Conservation (phyloP, 305 asterid species). For the Withania somnifera region DNA sequence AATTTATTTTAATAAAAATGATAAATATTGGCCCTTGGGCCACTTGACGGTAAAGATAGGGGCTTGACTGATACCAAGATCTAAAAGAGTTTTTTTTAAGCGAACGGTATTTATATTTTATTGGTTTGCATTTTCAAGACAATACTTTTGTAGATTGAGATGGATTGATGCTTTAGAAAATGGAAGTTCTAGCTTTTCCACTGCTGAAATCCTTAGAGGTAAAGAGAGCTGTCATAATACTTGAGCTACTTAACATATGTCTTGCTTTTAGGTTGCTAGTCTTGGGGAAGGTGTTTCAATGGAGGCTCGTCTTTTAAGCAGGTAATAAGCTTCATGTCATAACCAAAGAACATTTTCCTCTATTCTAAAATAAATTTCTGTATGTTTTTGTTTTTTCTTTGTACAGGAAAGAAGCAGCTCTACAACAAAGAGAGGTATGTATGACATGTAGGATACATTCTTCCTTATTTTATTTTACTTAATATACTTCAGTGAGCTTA, state of each 20-base stretch:
- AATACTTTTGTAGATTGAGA: too few relatives aligned
- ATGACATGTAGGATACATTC: neutral
- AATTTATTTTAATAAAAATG: too few relatives aligned
- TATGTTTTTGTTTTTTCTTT: constrained; percentile 4
- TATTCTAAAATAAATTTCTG: neutral
- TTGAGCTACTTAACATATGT: neutral
- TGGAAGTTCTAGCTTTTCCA: too few relatives aligned
- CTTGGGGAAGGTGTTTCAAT: constrained; percentile 87
- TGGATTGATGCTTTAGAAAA: too few relatives aligned
- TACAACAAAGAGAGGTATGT: constrained; percentile 84
- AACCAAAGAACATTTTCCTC: neutral
- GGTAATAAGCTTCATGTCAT: constrained; percentile 35
- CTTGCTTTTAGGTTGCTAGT: constrained; percentile 51
- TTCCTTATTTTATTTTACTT: neutral
- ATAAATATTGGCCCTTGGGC: too few relatives aligned
- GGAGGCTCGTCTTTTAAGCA: constrained; percentile 90
- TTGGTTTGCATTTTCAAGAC: too few relatives aligned
- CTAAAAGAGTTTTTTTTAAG: too few relatives aligned
- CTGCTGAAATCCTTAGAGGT: too few relatives aligned
- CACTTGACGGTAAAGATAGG: too few relatives aligned
- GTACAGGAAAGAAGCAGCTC: constrained; percentile 83
- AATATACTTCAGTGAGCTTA: neutral
- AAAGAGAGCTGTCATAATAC: neutral
- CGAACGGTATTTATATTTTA: too few relatives aligned
- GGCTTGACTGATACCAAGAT: too few relatives aligned